Conservation (phyloP, 257 asterid species). For the Phtheirospermum japonicum region DNA sequence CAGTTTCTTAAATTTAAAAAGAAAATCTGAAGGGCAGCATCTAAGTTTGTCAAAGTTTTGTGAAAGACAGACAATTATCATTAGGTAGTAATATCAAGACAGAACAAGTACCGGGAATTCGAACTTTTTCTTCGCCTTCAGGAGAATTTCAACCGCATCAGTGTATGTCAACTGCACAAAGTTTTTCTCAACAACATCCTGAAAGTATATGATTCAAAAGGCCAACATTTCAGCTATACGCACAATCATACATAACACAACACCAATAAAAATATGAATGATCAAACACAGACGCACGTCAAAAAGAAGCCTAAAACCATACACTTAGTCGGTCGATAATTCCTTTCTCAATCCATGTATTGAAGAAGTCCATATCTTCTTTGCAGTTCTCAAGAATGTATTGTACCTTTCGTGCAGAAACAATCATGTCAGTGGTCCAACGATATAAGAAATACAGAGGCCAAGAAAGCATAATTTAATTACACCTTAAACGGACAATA, state of each 20-base stretch:
- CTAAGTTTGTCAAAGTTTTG: slow-evolving; percentile 6
- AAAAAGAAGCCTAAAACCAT: slow-evolving; percentile 31
- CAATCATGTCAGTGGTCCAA: slow-evolving; percentile 22
- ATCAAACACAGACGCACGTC: not conserved
- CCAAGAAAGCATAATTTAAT: slow-evolving; percentile 14
- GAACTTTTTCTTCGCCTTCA: slow-evolving; percentile 67
- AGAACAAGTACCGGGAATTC: slow-evolving; percentile 73
- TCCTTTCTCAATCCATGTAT: slow-evolving; percentile 97
- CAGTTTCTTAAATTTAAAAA: not conserved
- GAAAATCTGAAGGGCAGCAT: slow-evolving; percentile 1
- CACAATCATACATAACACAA: not conserved
- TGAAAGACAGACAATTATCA: not conserved
- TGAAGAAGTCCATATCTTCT: slow-evolving; percentile 97
- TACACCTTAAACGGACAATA: slow-evolving; percentile 23
- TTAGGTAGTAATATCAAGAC: slow-evolving; percentile 10
- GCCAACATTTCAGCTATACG: slow-evolving; percentile 33
- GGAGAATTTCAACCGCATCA: slow-evolving; percentile 76
- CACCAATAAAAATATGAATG: not conserved
- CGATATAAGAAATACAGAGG: slow-evolving; percentile 24
- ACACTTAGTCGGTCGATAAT: slow-evolving; percentile 73
- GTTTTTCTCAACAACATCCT: slow-evolving; percentile 84
- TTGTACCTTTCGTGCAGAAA: slow-evolving; percentile 55
- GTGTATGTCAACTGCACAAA: slow-evolving; percentile 86
- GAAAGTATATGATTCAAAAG: slow-evolving; percentile 31
- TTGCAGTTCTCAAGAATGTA: slow-evolving; percentile 87